Evolutionary conservation across 1,284 basidiomycete genomes (phyloP), one percentile per base, ranked within the genome.

Genomic region (Rhodotorula sp.): DNA sequence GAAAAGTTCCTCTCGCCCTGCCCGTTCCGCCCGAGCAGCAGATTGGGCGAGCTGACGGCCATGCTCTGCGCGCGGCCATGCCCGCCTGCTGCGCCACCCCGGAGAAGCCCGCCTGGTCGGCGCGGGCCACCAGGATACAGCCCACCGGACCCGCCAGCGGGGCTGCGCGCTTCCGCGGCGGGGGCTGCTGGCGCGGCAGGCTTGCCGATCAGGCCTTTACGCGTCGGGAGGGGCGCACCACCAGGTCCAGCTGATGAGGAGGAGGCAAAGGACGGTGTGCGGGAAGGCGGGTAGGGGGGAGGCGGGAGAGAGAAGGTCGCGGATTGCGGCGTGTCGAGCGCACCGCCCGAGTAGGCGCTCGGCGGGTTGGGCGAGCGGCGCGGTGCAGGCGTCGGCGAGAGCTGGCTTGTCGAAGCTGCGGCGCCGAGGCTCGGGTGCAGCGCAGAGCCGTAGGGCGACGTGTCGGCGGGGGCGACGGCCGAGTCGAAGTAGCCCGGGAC

Each of bases 81-180:
- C 23, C 50, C 53, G 44, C 46, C 49, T 44, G 61, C 55, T 14
- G 42, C 44, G 10, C 45, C 27, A 34, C 27, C 48, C 5, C 19
- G 7, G n/a, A 13, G 25, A 5, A 59, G 46, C 48, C 45, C 23
- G 17, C 67, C 69, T 1, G 75, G 75, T 41, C 75, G 54, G 13
- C 75, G 53, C 21, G 75, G 75, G 3, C 73, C 75, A 4, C 52
- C 65, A 14, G 55, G 52, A 34, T 74, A 76, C 0, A 76, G 27
- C 1, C 68, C 74, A 49, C 52, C 59, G 3, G 86, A 83, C 1
- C 86, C 85, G n/a, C 85, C 80, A 17, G n/a, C 25, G n/a, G n/a
- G n/a, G 17, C 14, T 13, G 12, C 19, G 46, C 25, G 55, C 44
- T 48, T 57, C 48, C 17, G 14, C 3, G 12, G 25, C 77, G 80